A percentile compares a stretch with the other conserved stretches of the same genome.
These are phyloP conservation scores for Termitomyces heimii DNA, from an alignment of 768 basidiomycete genomes.

Conservation along the genomic window DNA sequence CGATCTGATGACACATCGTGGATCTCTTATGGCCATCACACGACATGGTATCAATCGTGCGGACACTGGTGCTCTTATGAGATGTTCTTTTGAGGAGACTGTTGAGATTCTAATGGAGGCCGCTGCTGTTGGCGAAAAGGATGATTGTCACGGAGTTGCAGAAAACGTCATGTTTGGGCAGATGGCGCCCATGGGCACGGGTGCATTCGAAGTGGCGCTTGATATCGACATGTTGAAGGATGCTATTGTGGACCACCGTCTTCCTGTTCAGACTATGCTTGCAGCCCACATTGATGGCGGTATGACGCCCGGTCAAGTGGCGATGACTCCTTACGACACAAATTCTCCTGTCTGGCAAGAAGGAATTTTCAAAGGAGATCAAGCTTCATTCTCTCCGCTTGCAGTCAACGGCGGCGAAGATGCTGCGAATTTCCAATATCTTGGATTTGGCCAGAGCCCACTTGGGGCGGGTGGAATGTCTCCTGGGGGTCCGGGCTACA, in stretches of 20 bases:
- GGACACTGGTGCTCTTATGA: slow-evolving; percentile 97
- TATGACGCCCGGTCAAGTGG: slow-evolving; percentile 88
- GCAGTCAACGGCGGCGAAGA: slow-evolving; percentile 85
- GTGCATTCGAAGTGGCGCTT: slow-evolving; percentile 90
- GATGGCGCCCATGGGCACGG: slow-evolving; percentile 99
- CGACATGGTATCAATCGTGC: slow-evolving; percentile 99
- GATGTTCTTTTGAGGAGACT: slow-evolving; percentile 99
- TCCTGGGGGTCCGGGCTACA: slow-evolving; percentile 82
- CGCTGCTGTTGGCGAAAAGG: slow-evolving; percentile 95
- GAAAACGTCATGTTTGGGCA: slow-evolving; percentile 99
- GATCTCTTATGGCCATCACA: slow-evolving; percentile 94
- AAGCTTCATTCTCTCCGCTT: slow-evolving; percentile 92
- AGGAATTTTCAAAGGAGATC: slow-evolving; percentile 71
- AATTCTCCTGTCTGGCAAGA: slow-evolving; percentile 85
- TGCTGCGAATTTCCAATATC: slow-evolving; percentile 62
- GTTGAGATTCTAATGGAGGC: slow-evolving; percentile 99
- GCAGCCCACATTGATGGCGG: slow-evolving; percentile 77
- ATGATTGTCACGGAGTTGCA: slow-evolving; percentile 97
- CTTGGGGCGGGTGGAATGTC: slow-evolving; percentile 83
- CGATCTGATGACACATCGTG: slow-evolving; percentile 97
- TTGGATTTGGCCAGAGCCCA: slow-evolving; percentile 83
- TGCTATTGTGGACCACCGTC: slow-evolving; percentile 92
- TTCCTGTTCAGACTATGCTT: slow-evolving; percentile 80
- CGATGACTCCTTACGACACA: slow-evolving; percentile 95
- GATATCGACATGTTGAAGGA: slow-evolving; percentile 99